Percentiles rank a stretch among this genome's conserved stretches.
phyloP scores from a whole-genome alignment of 2,329 filamentous ascomycete species.

The Zarea fungicola region DNA sequence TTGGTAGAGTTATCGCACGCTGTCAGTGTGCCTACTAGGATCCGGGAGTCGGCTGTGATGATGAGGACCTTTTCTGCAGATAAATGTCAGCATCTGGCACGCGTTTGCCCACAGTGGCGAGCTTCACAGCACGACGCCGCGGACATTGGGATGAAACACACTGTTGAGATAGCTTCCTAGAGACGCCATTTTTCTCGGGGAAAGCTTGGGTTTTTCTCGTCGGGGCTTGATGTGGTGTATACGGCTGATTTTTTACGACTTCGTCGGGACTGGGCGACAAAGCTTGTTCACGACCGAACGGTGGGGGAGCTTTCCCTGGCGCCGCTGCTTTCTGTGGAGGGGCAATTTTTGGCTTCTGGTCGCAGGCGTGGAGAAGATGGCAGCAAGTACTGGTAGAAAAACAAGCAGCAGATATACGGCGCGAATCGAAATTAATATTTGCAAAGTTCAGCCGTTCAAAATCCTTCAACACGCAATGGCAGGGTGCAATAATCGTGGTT shows the following conservation, averaged over 20 bases:
- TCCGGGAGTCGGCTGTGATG: conserved; percentile 87
- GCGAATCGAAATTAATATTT: not conserved
- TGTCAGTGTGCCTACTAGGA: conserved; percentile 73
- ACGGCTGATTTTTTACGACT: not conserved
- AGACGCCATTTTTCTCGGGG: conserved; percentile 32
- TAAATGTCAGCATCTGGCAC: conserved; percentile 8
- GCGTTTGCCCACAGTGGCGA: not conserved
- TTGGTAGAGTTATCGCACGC: conserved; percentile 92
- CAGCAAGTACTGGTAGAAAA: conserved; percentile 7
- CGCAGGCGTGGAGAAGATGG: no score
- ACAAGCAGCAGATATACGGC: not conserved
- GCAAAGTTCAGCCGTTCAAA: no score
- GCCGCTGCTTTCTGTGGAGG: conserved; percentile 14
- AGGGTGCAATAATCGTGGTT: not conserved
- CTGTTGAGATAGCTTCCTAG: conserved; percentile 42
- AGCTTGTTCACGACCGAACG: not conserved
- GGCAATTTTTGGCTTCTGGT: no score
- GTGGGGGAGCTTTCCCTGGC: conserved; percentile 21
- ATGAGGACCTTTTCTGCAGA: conserved; percentile 79
- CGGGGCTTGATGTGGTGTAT: not conserved
- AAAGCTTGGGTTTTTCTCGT: not conserved
- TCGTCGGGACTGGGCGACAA: not conserved
- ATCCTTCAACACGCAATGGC: no score
- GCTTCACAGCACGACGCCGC: not conserved
- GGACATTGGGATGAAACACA: conserved; percentile 20